Base-by-base conservation (phyloP, 2,329 filamentous ascomycete genomes). In the Paecilomyces formosus region DNA sequence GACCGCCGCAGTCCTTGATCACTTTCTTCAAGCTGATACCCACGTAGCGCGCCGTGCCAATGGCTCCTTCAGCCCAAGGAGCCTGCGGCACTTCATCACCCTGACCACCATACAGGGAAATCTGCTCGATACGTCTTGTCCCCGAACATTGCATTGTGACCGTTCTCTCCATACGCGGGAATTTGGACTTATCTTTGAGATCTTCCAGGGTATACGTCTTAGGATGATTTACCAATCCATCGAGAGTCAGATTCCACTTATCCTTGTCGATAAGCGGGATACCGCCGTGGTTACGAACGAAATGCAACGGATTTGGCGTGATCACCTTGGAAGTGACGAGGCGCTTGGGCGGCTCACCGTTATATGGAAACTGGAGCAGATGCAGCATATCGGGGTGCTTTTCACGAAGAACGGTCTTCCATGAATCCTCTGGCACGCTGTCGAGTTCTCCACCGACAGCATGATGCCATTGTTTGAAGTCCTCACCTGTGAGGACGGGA, bases 201-300 rank as follows among this genome's bases (percentile, higher is more conserved):
- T 89, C 84, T 0, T 78, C 76, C 0, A 89, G 64, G 0, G 82
- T 85, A 57, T 88, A 78, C 1, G 69, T 76, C 56, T 80, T 79
- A 0, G 86, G 85, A 2, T 81, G 75, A 5, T 81, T 81, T 3
- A 89, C 86, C 0, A 88, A 75, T 0, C 86, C 86, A 58, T 85
- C 83, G 4, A 89, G 69, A 1, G 76, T 72, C 15, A 88, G 75
- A 24, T 74, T 79, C 65, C 75, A 87, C 2, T 80, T 75, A 0
- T 82, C 77, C 1, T 79, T 73, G 8, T 88, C 79, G 57, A 90
- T 88, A 7, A 82, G 75, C 0, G 88, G 88, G 18, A 90, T 84
- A 0, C 87, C 87, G 9, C 88, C 87, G 61, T 90, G 88, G 60
- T 90, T 90, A 7, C 88, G 79, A 0, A 90, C 84, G 62, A 88